Base-by-base conservation (phyloP, 2,329 filamentous ascomycete genomes). In the Xylariaceae sp. region DNA sequence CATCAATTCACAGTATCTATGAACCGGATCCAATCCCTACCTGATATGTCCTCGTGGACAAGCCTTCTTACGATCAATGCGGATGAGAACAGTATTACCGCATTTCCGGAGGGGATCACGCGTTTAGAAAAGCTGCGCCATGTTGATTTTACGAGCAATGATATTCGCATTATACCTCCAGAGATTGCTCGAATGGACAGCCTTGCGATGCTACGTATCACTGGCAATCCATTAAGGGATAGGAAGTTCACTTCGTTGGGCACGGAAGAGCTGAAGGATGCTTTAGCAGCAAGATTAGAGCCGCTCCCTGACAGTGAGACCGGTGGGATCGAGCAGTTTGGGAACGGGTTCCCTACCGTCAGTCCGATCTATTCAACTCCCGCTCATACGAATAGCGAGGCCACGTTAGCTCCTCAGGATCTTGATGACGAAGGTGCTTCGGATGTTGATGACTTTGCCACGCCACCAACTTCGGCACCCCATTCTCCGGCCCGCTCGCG, bases 211-310 rank as follows among this genome's bases (percentile, higher is more conserved):
- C 82, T 98, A 42, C 86, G 88, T 3, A 79, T 99, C 29, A 87
- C 87, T 43, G 92, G 91, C n/a, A 99, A 99, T 67, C 95, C 95
- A 0, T 77, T 99, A 14, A 83, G 90, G 14, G 92, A 97, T 70
- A 92, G 89, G 70, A 96, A 92, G 70, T 91, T 95, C 64, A 79
- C 93, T 14, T 89, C 85, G 0, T 90, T 96, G 75, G 82, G 83
- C 20, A 92, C 90, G 0, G 89, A 91, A 14, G 89, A 95, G 51
- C 77, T 98, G 59, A 96, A 96, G 73, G 82, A 84, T 42, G 85
- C 87, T 43, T 75, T 97, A 43, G 81, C 83, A 19, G 81, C 81
- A 37, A 84, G 90, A 21, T 75, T 93, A 58, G 83, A 86, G 69
- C 84, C 89, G 19, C 69, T 81, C 56, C 74, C 76, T 10, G 46